Base-by-base conservation (phyloP, 73 alveolate genomes). In the Stentor roeselii region DNA sequence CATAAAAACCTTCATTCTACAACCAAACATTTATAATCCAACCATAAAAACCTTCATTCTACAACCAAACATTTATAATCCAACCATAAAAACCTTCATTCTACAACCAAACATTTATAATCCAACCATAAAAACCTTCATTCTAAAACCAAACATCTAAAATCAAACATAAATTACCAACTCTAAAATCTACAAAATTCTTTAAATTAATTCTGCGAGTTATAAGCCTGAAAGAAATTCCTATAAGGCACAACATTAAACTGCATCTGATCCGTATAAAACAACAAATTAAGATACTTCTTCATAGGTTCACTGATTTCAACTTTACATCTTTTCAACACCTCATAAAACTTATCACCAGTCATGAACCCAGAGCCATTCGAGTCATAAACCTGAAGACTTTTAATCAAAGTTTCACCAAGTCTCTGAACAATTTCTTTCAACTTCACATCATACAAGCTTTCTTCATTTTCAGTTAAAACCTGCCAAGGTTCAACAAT, bases 241-340 rank as follows among this genome's bases (percentile, higher is more conserved):
- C n/a, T 67, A 67, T 67, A 67, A 67, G 80, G 80, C 50, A 67
- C 80, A 1, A 32, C 14, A 67, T 67, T 32, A 67, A 67, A 67
- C 80, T 67, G 15, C 27, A 21, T 14, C 80, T 67, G 80, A 32
- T 67, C 80, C 0, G 80, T 67, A 67, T 67, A 67, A 67, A 67
- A 67, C n/a, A 67, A 40, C 11, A 67, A 32, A 15, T 32, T 34
- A 36, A 67, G 41, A 67, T 67, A 67, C 34, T 21, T 21, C n/a
- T 11, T 21, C 0, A 67, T 67, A 67, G 11, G 21, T 0, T 0
- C 41, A 2, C 41, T 34, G 27, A 67, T 67, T 34, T 67, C 37
- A 0, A 32, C 80, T 1, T 40, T 32, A n/a, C 21, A 15, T 34
- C 34, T 67, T 0, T 2, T 2, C 37, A 67, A 2, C 14, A 32